Conservation (phyloP, 2,329 filamentous ascomycete species). For the Blastomyces gilchristii region DNA sequence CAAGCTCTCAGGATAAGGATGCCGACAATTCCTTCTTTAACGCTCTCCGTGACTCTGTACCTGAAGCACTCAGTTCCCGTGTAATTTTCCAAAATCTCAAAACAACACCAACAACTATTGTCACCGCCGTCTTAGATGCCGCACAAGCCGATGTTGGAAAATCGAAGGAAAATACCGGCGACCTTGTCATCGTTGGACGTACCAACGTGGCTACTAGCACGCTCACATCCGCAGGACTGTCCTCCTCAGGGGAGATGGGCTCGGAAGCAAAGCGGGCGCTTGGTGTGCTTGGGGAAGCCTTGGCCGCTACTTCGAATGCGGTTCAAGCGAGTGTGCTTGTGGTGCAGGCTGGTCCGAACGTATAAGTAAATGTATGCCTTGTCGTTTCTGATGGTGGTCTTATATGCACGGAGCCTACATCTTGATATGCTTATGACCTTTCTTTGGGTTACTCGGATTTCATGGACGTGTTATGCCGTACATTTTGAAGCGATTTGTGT, state of each 20-base stretch:
- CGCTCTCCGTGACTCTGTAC: slow-evolving; percentile 46
- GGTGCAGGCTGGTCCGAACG: slow-evolving; percentile 46
- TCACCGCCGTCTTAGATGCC: slow-evolving; percentile 41
- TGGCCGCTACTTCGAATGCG: slow-evolving; percentile 47
- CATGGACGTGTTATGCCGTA: too few species aligned
- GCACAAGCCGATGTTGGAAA: slow-evolving; percentile 53
- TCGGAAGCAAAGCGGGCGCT: slow-evolving; percentile 24
- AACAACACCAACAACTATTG: slow-evolving; percentile 27
- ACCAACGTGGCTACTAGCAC: slow-evolving; percentile 13
- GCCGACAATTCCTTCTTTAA: slow-evolving; percentile 48
- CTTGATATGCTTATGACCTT: neutral
- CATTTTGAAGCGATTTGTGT: too few species aligned
- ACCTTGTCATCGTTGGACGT: slow-evolving; percentile 51
- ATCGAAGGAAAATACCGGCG: slow-evolving; percentile 55
- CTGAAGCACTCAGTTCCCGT: slow-evolving; percentile 41
- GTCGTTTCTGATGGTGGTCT: neutral
- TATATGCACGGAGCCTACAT: neutral
- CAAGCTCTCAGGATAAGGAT: slow-evolving; percentile 22
- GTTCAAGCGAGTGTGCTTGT: slow-evolving; percentile 60
- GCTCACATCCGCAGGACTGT: slow-evolving; percentile 10
- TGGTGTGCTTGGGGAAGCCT: slow-evolving; percentile 27
- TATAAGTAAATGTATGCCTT: slow-evolving; percentile 15
- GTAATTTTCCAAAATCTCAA: slow-evolving; percentile 44
- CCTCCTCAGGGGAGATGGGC: slow-evolving; percentile 30
- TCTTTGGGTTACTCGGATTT: neutral